These are phyloP conservation scores for Spiromastix sp. DNA, from an alignment of 2,329 filamentous ascomycete genomes.

Conservation along the genomic window DNA sequence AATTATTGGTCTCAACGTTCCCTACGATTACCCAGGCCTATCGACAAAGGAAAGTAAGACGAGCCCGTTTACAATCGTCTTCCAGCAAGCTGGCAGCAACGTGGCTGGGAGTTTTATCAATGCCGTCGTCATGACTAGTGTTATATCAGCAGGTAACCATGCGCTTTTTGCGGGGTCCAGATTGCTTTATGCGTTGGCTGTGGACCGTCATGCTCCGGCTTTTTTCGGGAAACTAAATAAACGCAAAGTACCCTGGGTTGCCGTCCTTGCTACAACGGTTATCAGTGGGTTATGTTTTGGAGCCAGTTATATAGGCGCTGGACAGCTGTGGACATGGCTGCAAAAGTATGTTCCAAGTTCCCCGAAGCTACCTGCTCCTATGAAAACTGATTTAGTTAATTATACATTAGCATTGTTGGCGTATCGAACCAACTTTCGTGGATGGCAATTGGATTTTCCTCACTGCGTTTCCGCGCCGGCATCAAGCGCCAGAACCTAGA, in stretches of 20 bases:
- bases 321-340: constrained; percentile 56
- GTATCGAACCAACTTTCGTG: constrained; percentile 59
- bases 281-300: constrained; percentile 53
- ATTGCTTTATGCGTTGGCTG: constrained; percentile 46
- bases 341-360: constrained; percentile 50
- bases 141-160: constrained; percentile 50
- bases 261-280: constrained; percentile 44
- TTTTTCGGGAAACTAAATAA: constrained; percentile 43
- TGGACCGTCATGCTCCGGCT: constrained; percentile 46
- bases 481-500: constrained; percentile 49
- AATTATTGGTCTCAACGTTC: constrained; percentile 49
- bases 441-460: constrained; percentile 52
- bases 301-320: constrained; percentile 55
- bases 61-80: constrained; percentile 52
- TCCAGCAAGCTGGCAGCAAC: constrained; percentile 45
- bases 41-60: constrained; percentile 35
- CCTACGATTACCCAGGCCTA: constrained; percentile 43
- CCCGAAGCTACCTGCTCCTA: no score
- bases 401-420: constrained; percentile 43
- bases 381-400: no score
- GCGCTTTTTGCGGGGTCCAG: constrained; percentile 48
- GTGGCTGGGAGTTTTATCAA: constrained; percentile 51
- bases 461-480: constrained; percentile 53
- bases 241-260: constrained; percentile 44
- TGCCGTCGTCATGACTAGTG: constrained; percentile 49